Percentiles rank a stretch among this genome's conserved stretches.
phyloP scores from a whole-genome alignment of 345 rosid genomes.

The Boechera divaricarpa region DNA sequence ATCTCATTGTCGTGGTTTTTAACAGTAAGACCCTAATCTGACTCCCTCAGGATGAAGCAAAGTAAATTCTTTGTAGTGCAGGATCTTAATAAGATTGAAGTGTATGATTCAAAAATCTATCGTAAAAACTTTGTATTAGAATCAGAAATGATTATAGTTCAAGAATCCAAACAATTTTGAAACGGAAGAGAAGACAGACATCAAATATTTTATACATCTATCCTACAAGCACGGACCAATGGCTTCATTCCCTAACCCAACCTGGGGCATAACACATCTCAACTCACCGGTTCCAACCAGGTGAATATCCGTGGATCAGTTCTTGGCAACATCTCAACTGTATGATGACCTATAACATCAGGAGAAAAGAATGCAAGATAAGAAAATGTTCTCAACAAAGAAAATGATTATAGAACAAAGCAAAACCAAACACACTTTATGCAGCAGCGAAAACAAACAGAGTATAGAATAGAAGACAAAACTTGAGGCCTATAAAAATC shows the following conservation, averaged over 20 bases:
- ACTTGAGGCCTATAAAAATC: background rate
- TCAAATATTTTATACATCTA: slow-evolving; percentile 39
- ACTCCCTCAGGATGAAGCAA: slow-evolving; percentile 13
- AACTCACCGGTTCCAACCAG: slow-evolving; percentile 39
- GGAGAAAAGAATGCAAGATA: background rate
- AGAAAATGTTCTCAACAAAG: slow-evolving; percentile 4
- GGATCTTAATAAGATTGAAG: slow-evolving; percentile 22
- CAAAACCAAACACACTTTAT: slow-evolving; percentile 23
- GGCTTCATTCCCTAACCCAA: slow-evolving; percentile 47
- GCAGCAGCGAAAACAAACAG: background rate
- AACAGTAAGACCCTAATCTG: slow-evolving; percentile 18
- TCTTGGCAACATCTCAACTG: slow-evolving; percentile 22
- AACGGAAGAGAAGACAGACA: slow-evolving; percentile 38
- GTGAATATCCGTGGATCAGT: slow-evolving; percentile 32
- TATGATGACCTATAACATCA: slow-evolving; percentile 28
- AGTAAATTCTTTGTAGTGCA: slow-evolving; percentile 12
- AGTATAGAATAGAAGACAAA: background rate
- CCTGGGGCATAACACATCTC: slow-evolving; percentile 31
- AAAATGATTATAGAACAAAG: background rate
- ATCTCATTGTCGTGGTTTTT: background rate
- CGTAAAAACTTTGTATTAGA: slow-evolving; percentile 7
- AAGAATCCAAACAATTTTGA: slow-evolving; percentile 26
- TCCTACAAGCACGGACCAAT: slow-evolving; percentile 49
- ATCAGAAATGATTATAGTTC: background rate
- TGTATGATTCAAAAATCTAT: slow-evolving; percentile 20